phyloP scores from a whole-genome alignment of 768 basidiomycete genomes.

The Termitomyces heimii region DNA sequence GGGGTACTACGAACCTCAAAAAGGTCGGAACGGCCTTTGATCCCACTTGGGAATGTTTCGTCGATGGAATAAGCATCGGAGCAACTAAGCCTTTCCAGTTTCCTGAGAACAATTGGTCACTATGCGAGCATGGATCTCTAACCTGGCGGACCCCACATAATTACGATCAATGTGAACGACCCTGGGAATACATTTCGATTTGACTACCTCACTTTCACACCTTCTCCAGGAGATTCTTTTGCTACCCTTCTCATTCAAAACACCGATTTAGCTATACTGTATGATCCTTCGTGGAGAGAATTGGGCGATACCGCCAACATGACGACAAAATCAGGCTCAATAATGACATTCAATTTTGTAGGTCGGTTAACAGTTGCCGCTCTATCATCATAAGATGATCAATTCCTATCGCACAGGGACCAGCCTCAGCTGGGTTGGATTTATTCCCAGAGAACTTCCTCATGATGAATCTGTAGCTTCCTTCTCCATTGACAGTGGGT shows the following conservation, averaged over 20 bases:
- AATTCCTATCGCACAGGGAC: neutral
- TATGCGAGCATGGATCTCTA: constrained; percentile 14
- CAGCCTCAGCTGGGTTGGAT: constrained; percentile 6
- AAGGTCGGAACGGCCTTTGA: constrained; percentile 9
- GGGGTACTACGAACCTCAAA: constrained; percentile 15
- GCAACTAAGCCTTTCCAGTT: constrained; percentile 4
- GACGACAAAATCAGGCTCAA: constrained; percentile 1
- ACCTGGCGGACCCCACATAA: constrained; percentile 16
- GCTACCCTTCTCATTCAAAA: constrained; percentile 3
- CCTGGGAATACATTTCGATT: constrained; percentile 23
- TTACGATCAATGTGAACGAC: constrained; percentile 18
- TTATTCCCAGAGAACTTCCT: neutral
- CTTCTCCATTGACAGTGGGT: neutral
- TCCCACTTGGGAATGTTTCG: constrained; percentile 20
- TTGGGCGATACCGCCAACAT: constrained; percentile 2
- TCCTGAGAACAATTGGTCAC: constrained; percentile 14
- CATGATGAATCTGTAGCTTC: neutral
- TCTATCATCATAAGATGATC: neutral
- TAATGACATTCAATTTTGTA: constrained; percentile 2
- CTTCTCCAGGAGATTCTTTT: constrained; percentile 11
- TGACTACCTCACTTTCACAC: constrained; percentile 19
- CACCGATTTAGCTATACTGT: neutral
- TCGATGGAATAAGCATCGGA: constrained; percentile 18
- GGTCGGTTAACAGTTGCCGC: neutral
- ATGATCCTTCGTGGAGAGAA: neutral